Base-by-base conservation (phyloP, 176 grass and related monocot genomes). In the Raddia guianensis region DNA sequence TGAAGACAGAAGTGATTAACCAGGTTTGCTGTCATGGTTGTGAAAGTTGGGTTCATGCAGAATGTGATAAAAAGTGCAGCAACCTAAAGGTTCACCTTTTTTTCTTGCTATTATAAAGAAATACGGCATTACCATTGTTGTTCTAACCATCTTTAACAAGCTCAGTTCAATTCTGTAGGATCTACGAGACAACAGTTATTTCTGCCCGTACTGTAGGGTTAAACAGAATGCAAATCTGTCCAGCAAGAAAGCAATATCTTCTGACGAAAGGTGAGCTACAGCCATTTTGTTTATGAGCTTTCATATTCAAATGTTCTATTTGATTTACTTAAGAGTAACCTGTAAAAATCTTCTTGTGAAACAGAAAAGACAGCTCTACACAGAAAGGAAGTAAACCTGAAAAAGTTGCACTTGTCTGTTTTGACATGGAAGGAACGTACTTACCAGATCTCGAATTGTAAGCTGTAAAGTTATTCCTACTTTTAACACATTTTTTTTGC, bases 401-500 rank as follows among this genome's bases (percentile, higher is more conserved):
- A 75, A 91, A 83, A 68, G 83, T 98, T 80, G 82, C 81, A 42
- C 75, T 95, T 74, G 59, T 78, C 81, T 98, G 92, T 80, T 95
- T 89, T 87, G 92, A 86, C 42, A 93, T 95, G 92, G 90, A 98
- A 77, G 96, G 96, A 79, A 89, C 75, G 66, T 98, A 93, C 46
- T 44, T 95, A 80, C 96, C 84, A 42, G 93, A 91, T 53, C 96
- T 93, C 44, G 90, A 98, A 79, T 64, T 98, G 96, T 98, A 90
- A 91, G 95, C 71, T 63, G 47, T 64, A 11, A 47, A 62, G 12
- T 62, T 78, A 70, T 70, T 70, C 12, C 13, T 51, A 82, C 61
- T 63, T 63, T 34, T 52, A 44, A 60, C 49, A n/a, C n/a, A n/a
- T n/a, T 46, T 74, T 63, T 45, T 43, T 12, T 63, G 55, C 49